Evolutionary conservation across 495 filamentous ascomycete species (phyloP).

Genomic region (Lasiosphaeris hirsuta): DNA sequence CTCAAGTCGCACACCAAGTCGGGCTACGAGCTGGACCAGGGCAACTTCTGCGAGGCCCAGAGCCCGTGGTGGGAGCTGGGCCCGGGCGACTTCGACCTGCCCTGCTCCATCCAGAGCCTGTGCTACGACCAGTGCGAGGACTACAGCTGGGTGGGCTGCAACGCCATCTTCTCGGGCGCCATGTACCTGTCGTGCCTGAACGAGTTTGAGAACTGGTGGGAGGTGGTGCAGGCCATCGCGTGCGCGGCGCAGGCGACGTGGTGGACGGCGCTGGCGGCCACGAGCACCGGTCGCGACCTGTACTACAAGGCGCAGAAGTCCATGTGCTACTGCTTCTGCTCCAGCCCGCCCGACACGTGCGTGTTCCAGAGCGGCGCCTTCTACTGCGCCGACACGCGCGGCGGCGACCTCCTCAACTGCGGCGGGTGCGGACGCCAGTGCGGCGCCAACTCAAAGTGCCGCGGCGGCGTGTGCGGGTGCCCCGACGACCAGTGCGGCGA

Average conservation of each 20-base stretch:
- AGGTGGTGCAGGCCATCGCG: background rate
- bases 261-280: background rate
- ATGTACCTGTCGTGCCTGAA: background rate
- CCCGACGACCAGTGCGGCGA: constrained; percentile 14
- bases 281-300: background rate
- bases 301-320: constrained; percentile 9
- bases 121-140: constrained; percentile 3
- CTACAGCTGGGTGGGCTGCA: constrained; percentile 5
- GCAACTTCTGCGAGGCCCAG: constrained; percentile 5
- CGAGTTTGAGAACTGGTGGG: constrained; percentile 5
- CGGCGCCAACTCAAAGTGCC: constrained; percentile 13
- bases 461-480: constrained; percentile 12
- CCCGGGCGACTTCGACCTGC: background rate
- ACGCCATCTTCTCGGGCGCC: background rate
- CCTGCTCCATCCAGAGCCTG: background rate
- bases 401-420: constrained; percentile 18
- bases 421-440: constrained; percentile 18
- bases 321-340: constrained; percentile 12
- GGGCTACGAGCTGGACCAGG: background rate
- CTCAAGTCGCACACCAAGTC: background rate
- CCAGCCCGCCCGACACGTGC: constrained; percentile 11
- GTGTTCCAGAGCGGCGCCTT: background rate
- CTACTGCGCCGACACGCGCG: constrained; percentile 14
- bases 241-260: background rate
- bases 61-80: constrained; percentile 3